phyloP scores from a whole-genome alignment of 2,329 filamentous ascomycete species.

The Claviceps africana region DNA sequence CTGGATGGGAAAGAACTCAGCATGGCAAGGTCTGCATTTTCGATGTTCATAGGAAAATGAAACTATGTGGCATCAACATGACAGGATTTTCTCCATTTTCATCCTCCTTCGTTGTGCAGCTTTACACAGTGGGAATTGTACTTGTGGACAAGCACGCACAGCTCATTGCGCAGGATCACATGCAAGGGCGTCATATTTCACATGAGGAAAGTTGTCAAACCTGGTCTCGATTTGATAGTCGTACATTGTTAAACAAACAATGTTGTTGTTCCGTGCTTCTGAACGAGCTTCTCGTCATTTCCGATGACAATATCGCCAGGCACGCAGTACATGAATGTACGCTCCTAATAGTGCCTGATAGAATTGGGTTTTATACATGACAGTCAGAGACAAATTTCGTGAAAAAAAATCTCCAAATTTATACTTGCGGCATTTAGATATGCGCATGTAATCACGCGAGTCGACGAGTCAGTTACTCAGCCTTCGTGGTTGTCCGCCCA shows the following conservation, averaged over 20 bases:
- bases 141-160: not conserved
- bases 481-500: no score
- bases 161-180: not conserved
- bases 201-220: not conserved
- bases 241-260: not conserved
- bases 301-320: not conserved
- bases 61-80: conserved; percentile 21
- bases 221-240: not conserved
- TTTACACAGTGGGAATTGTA: not conserved
- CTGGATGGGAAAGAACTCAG: conserved; percentile 30
- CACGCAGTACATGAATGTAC: no score
- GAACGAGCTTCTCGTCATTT: not conserved
- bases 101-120: not conserved
- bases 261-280: not conserved
- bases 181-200: not conserved
- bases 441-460: no score
- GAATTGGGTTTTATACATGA: no score
- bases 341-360: no score
- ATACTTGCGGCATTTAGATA: no score
- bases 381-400: no score
- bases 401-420: no score
- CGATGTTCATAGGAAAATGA: conserved; percentile 27
- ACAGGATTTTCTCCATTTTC: not conserved
- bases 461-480: no score
- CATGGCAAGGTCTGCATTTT: conserved; percentile 29